Evolutionary conservation across 1,139 yeast species (phyloP), one percentile per base, ranked within the genome.

Genomic region (Suhomyces maxii): DNA sequence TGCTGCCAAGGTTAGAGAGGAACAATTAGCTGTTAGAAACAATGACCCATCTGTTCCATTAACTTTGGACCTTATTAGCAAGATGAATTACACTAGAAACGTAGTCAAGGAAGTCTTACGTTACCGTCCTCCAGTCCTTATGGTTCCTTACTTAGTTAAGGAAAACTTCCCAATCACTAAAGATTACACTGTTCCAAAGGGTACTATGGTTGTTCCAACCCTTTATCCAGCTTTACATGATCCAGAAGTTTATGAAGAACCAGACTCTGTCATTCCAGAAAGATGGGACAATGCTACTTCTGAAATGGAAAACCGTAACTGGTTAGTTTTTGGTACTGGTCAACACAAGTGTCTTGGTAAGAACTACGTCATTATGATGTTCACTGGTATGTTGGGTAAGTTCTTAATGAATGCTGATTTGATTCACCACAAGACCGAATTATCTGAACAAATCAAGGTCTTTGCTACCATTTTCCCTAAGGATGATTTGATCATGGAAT

Each of bases 401-500:
- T 90, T 88, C 47, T 79, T 87, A 37, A 69, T 93, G 81, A 73
- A 80, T 57, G 79, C 91, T 46, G 93, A 93, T 65, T 81, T 93
- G 71, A 69, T 79, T 51, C 99, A 93, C 66, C 81, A 84, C 58
- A 82, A 84, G 46, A 93, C 99, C 26, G 86, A 83, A 38, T 73
- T 83, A 59, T 84, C 95, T 53, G 99, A 93, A 71, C 84, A 89
- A 62, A 89, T 93, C 61, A 89, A 90, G 63, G 98, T 93, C 36
- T 93, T 93, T 67, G 99, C 99, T 34, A 93, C 99, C 28, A 90
- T 93, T 63, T 93, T 93, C 87, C 99, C 99, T 33, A 84, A 89
- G 67, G 99, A 93, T 69, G 97, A 91, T 65, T 83, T 95, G 64
- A 81, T 89, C 58, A 72, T 93, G 66, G 76, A 83, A 60, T 91